Conservation (phyloP, 2,329 filamentous ascomycete genomes). For the Sclerotinia nivalis region DNA sequence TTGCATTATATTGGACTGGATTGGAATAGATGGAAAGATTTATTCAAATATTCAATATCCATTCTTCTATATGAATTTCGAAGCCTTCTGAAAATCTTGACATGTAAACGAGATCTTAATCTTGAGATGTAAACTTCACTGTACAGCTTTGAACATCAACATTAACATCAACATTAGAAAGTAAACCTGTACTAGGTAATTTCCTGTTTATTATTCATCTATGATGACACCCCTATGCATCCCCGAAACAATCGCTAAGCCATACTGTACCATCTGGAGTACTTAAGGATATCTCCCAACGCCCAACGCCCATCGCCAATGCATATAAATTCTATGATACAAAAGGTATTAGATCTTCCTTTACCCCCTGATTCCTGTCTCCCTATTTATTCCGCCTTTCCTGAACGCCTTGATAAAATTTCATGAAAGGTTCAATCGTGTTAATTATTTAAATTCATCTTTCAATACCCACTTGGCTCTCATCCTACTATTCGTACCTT, state of each 20-base stretch:
- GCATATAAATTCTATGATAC: background rate
- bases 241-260: background rate
- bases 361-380: background rate
- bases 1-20: too few relatives aligned
- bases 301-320: background rate
- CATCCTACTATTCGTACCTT: conserved; percentile 40
- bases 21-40: too few relatives aligned
- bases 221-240: background rate
- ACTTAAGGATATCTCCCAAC: background rate
- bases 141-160: background rate
- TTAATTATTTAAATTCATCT: conserved; percentile 39
- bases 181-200: background rate
- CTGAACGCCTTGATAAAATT: conserved; percentile 4
- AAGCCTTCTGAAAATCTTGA: too few relatives aligned
- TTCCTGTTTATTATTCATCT: background rate
- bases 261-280: background rate
- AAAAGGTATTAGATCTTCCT: background rate
- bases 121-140: too few relatives aligned
- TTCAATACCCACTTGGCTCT: conserved; percentile 41
- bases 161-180: background rate
- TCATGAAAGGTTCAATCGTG: background rate
- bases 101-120: too few relatives aligned
- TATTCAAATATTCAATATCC: too few relatives aligned
- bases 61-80: too few relatives aligned
- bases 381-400: background rate